Conservation (phyloP, 768 basidiomycete genomes). For the Suillus luteus region DNA sequence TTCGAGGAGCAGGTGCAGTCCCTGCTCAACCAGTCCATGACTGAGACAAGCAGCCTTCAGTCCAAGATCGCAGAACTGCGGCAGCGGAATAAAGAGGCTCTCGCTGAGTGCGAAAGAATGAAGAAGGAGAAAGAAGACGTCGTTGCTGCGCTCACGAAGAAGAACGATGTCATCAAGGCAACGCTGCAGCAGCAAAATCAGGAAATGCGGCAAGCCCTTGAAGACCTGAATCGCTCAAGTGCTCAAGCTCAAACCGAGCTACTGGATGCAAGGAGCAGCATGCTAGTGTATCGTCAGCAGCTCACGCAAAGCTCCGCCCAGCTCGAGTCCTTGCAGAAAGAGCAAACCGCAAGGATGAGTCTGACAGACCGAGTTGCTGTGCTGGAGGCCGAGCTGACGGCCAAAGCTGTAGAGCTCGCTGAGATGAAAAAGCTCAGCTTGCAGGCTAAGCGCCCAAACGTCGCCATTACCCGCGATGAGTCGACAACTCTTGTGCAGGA, state of each 20-base stretch:
- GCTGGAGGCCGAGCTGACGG: constrained; percentile 1
- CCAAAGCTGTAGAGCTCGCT: constrained; percentile 17
- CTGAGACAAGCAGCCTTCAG: constrained; percentile 10
- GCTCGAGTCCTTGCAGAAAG: constrained; percentile 20
- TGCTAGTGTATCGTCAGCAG: constrained; percentile 22
- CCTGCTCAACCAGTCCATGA: constrained; percentile 9
- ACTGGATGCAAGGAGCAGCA: constrained; percentile 20
- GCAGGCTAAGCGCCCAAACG: constrained; percentile 25
- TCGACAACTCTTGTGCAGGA: constrained; percentile 31
- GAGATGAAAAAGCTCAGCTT: constrained; percentile 18
- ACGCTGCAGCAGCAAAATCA: constrained; percentile 20
- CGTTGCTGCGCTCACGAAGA: constrained; percentile 17
- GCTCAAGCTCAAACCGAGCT: constrained; percentile 25
- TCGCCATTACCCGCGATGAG: constrained; percentile 30
- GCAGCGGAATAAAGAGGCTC: constrained; percentile 7
- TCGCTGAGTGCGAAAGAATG: constrained; percentile 17
- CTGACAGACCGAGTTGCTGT: constrained; percentile 10
- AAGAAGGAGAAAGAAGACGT: constrained; percentile 23
- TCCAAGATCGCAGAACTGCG: constrained; percentile 4
- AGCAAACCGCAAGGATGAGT: constrained; percentile 19
- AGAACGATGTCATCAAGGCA: constrained; percentile 26
- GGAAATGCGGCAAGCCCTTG: constrained; percentile 23
- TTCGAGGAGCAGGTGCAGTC: constrained; percentile 10
- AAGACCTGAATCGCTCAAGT: constrained; percentile 27
- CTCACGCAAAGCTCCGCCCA: constrained; percentile 24